These are phyloP conservation scores for Chaetomidium leptoderma DNA, from an alignment of 495 filamentous ascomycete species.

Conservation along the genomic window DNA sequence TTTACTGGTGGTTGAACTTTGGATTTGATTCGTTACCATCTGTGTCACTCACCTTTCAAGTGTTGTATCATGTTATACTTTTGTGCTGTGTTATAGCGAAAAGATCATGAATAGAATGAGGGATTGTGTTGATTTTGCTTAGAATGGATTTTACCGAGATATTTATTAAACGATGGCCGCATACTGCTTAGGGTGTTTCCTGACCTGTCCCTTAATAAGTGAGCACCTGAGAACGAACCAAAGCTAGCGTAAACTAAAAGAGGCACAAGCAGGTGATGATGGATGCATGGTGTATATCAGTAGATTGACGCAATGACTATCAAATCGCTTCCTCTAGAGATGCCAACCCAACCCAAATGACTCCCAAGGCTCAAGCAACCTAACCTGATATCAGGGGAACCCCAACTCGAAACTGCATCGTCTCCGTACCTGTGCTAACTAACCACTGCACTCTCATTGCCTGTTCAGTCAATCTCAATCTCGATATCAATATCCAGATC, in stretches of 20 bases:
- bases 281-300: too few relatives aligned
- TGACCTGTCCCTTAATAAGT: too few relatives aligned
- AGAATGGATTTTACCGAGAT: not conserved
- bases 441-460: not conserved
- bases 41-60: not conserved
- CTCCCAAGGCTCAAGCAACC: not conserved
- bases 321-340: too few relatives aligned
- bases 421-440: not conserved
- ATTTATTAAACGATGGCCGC: too few relatives aligned
- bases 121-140: slow-evolving; percentile 2
- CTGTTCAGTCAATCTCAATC: slow-evolving; percentile 48
- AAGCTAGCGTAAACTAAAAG: too few relatives aligned
- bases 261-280: too few relatives aligned
- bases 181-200: too few relatives aligned
- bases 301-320: too few relatives aligned
- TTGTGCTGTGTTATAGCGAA: not conserved
- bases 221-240: too few relatives aligned
- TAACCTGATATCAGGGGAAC: too few relatives aligned
- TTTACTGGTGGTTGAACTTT: not conserved
- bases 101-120: slow-evolving; percentile 12
- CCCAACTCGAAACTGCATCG: not conserved
- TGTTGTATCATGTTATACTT: not conserved
- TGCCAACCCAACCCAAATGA: too few relatives aligned
- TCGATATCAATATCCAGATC: slow-evolving; percentile 81
- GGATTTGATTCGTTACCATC: not conserved